phyloP scores from a whole-genome alignment of 352 stramenopile genomes.

The Globisporangium alternatum region DNA sequence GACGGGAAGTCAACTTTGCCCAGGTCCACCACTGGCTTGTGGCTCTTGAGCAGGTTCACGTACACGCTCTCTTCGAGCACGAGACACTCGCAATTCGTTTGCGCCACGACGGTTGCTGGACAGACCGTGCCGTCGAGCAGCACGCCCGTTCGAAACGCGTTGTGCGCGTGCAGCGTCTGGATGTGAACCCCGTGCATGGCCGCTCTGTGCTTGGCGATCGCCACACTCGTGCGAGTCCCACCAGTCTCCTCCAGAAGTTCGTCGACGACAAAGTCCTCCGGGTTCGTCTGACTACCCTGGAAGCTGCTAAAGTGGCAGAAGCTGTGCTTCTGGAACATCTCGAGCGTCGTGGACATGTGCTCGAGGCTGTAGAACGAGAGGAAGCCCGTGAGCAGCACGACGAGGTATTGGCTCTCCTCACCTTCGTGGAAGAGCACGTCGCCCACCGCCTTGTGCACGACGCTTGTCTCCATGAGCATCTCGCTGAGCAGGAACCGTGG shows the following conservation, averaged over 20 bases:
- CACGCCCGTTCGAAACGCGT: constrained; percentile 56
- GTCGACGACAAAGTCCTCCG: constrained; percentile 26
- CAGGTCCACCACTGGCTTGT: constrained; percentile 37
- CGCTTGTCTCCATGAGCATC: constrained; percentile 26
- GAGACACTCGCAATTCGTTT: constrained; percentile 52
- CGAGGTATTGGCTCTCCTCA: constrained; percentile 28
- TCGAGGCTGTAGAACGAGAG: constrained; percentile 64
- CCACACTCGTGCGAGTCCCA: neutral
- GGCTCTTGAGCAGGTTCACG: constrained; percentile 28
- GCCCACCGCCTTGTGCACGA: constrained; percentile 39
- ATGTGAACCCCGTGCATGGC: constrained; percentile 55
- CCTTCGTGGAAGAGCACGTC: constrained; percentile 60
- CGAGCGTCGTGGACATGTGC: constrained; percentile 44
- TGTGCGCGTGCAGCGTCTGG: constrained; percentile 46
- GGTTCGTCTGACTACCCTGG: constrained; percentile 26
- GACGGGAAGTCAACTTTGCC: neutral
- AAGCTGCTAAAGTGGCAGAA: constrained; percentile 50
- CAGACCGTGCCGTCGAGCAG: constrained; percentile 34
- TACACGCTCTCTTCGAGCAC: constrained; percentile 50
- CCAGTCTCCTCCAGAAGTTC: neutral
- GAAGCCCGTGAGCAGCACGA: constrained; percentile 51
- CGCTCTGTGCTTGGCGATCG: constrained; percentile 27
- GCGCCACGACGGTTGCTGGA: constrained; percentile 48
- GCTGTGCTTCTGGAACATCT: constrained; percentile 61
- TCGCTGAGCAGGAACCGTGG: constrained; percentile 42